Conservation (phyloP, 495 filamentous ascomycete genomes). For the Aspergillus wentii region DNA sequence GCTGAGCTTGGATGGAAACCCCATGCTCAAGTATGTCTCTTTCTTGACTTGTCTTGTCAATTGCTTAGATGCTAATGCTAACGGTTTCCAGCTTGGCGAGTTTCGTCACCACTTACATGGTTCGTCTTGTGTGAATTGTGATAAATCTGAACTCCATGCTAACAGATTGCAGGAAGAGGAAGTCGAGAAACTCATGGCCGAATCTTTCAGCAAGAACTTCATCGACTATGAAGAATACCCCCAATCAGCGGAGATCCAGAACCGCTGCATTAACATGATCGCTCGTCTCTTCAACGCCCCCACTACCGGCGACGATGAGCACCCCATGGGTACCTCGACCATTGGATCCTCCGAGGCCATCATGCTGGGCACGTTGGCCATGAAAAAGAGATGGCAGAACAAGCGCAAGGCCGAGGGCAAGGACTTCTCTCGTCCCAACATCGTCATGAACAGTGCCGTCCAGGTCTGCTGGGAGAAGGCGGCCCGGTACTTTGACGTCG, state of each 20-base stretch:
- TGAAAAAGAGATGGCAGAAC: constrained; percentile 95
- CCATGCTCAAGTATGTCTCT: constrained; percentile 68
- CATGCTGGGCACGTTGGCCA: constrained; percentile 83
- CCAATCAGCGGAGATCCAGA: constrained; percentile 83
- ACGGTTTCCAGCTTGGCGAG: constrained; percentile 55
- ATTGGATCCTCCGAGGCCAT: constrained; percentile 87
- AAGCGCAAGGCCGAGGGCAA: constrained; percentile 73
- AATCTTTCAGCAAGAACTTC: constrained; percentile 88
- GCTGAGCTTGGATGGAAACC: constrained; percentile 82
- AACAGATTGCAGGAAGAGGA: constrained; percentile 63
- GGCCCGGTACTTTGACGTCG: constrained; percentile 88
- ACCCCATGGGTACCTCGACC: constrained; percentile 77
- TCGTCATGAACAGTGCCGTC: constrained; percentile 88
- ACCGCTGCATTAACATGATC: constrained; percentile 90
- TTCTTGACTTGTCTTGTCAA: not conserved
- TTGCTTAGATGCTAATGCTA: not conserved
- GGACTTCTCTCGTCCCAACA: constrained; percentile 70
- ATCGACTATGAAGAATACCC: constrained; percentile 93
- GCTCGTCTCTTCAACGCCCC: constrained; percentile 81
- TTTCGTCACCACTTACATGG: constrained; percentile 87
- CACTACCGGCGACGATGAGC: constrained; percentile 32
- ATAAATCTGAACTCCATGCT: constrained; percentile 4
- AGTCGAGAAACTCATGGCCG: constrained; percentile 85
- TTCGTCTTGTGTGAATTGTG: constrained; percentile 28
- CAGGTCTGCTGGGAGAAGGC: constrained; percentile 98